Evolutionary conservation across 495 filamentous ascomycete species (phyloP).

Genomic region (Jackrogersella minutella): DNA sequence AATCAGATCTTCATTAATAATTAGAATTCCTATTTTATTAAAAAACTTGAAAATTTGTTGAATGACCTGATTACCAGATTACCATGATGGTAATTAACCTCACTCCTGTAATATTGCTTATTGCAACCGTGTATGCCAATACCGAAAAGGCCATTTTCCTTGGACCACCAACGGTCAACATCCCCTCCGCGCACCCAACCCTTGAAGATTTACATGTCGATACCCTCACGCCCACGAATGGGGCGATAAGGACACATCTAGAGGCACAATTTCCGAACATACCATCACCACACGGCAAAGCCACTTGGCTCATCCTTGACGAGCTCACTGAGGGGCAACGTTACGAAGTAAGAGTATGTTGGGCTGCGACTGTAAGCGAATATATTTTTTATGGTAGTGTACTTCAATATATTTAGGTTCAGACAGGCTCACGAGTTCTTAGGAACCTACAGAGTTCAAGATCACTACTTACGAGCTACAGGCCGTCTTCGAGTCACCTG

Average conservation of each 20-base stretch:
- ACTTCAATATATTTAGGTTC: not conserved
- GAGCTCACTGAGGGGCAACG: constrained; percentile 74
- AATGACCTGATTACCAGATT: not conserved
- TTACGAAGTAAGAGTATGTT: constrained; percentile 94
- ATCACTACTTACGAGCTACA: constrained; percentile 69
- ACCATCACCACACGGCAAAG: constrained; percentile 61
- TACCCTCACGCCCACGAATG: constrained; percentile 64
- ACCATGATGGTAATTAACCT: constrained; percentile 23
- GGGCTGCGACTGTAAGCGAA: constrained; percentile 83
- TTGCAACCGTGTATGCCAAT: constrained; percentile 63
- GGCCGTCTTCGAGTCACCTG: constrained; percentile 64
- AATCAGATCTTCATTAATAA: constrained; percentile 26
- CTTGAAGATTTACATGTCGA: constrained; percentile 72
- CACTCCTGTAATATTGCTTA: constrained; percentile 13
- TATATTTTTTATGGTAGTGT: constrained; percentile 10
- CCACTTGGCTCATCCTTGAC: constrained; percentile 86
- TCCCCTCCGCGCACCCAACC: constrained; percentile 64
- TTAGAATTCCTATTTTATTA: constrained; percentile 1
- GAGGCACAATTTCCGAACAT: constrained; percentile 70
- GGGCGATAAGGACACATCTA: constrained; percentile 66
- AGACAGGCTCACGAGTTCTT: constrained; percentile 22
- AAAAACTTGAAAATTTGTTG: not conserved
- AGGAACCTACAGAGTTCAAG: constrained; percentile 90
- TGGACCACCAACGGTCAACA: constrained; percentile 63
- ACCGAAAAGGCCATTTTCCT: constrained; percentile 92